phyloP scores from a whole-genome alignment of 2,329 filamentous ascomycete species.

The Tolypocladium tropicale region DNA sequence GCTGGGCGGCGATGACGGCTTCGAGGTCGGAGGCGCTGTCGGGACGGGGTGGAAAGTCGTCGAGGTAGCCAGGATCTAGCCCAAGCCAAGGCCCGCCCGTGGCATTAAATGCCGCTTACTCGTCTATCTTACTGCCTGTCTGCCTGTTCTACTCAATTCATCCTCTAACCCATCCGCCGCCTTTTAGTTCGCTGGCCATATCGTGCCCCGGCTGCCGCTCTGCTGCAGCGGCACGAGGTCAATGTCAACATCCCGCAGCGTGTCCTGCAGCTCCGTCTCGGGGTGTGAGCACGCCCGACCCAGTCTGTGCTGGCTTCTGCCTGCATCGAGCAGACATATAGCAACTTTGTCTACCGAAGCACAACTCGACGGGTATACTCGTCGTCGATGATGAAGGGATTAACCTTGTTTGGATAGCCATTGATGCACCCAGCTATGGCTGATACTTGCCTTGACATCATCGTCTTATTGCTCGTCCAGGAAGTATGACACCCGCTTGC shows the following conservation, averaged over 20 bases:
- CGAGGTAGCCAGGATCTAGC: slow-evolving; percentile 2
- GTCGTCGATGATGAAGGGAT: too few species aligned
- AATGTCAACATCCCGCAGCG: slow-evolving; percentile 37
- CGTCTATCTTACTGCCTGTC: not conserved
- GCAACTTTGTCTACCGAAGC: slow-evolving; percentile 18
- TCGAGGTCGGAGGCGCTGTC: slow-evolving; percentile 1
- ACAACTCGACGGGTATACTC: too few species aligned
- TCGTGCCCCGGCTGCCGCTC: slow-evolving; percentile 35
- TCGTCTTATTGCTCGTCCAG: too few species aligned
- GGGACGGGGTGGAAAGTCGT: slow-evolving; percentile 6
- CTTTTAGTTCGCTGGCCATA: slow-evolving; percentile 13
- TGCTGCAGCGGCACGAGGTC: slow-evolving; percentile 33
- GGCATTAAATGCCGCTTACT: too few species aligned
- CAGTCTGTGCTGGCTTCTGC: slow-evolving; percentile 24
- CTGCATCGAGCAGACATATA: slow-evolving; percentile 28
- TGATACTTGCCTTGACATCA: too few species aligned
- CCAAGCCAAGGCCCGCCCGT: too few species aligned
- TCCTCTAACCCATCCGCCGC: not conserved
- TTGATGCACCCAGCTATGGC: too few species aligned
- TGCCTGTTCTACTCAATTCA: not conserved
- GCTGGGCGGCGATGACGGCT: not conserved
- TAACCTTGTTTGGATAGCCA: too few species aligned
- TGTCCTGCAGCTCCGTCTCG: slow-evolving; percentile 26
- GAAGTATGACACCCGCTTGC: too few species aligned
- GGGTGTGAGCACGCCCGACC: slow-evolving; percentile 33